Evolutionary conservation across 106 monocot species (phyloP), one percentile per base, ranked within the genome.

Genomic region (Vanilla planifolia): DNA sequence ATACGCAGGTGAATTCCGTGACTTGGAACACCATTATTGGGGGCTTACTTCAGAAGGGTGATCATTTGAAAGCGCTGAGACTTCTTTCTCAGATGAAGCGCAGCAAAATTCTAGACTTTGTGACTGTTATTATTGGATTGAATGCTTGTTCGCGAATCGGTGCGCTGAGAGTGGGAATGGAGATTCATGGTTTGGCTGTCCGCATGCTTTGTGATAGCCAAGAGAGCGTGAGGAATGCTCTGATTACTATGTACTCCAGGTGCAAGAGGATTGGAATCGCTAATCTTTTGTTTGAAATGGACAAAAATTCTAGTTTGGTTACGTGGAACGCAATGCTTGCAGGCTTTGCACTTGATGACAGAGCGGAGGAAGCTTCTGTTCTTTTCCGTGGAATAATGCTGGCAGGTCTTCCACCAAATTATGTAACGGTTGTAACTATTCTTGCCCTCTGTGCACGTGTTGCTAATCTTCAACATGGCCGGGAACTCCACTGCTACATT

Each of bases 301-400:
- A 6, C 5, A 51, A 16, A 21, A 24, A 26, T 19, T 59, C 51
- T 39, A 75, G 77, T 42, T 65, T 88, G 68, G 62, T 88, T 35
- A 71, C 76, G 10, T 88, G 92, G 88, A 93, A 93, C 69, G 68
- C 76, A 30, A 93, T 93, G 79, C 65, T 93, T 35, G 66, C 88
- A 9, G 84, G 92, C 27, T 81, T 78, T 71, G 84, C 76, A 3
- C 20, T 40, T n/a, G 28, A 62, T 29, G 76, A 79, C 42, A 57
- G 43, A 68, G 70, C 61, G 14, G 80, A 79, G 60, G 81, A 82
- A 46, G 70, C 82, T 51, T 85, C 55, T 59, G 8, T 11, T n/a
- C 11, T 80, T 30, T 79, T 88, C 30, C 64, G 80, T 29, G 74
- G 77, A 5, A 76, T 93, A 79, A 23, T 79, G 1, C 24, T 9